These are phyloP conservation scores for Podosphaera xanthii DNA, from an alignment of 2,329 filamentous ascomycete genomes.

Conservation along the genomic window DNA sequence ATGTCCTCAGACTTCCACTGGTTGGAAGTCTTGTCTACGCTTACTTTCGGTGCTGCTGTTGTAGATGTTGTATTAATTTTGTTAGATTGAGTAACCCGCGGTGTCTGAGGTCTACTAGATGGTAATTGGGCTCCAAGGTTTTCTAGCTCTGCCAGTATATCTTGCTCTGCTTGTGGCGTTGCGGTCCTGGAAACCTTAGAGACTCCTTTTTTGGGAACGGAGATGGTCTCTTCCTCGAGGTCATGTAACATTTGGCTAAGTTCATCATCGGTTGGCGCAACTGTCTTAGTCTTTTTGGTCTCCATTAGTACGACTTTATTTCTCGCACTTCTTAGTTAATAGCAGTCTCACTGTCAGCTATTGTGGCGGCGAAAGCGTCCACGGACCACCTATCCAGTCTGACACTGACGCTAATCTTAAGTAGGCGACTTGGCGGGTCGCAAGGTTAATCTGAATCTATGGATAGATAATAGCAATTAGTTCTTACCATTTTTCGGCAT, in stretches of 20 bases:
- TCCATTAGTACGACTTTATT: constrained; percentile 23
- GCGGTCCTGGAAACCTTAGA: constrained; percentile 16
- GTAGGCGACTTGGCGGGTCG: background rate
- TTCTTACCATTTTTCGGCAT: too few relatives aligned
- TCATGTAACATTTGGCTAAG: constrained; percentile 42
- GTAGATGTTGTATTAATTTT: constrained; percentile 29
- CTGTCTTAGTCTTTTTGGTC: constrained; percentile 33
- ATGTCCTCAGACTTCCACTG: constrained; percentile 59
- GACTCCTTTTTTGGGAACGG: constrained; percentile 20
- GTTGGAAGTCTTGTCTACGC: constrained; percentile 36
- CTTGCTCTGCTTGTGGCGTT: constrained; percentile 28
- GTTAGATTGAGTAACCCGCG: constrained; percentile 34
- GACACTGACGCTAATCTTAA: background rate
- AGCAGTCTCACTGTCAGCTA: too few relatives aligned
- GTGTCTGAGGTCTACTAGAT: constrained; percentile 56
- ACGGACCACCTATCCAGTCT: background rate
- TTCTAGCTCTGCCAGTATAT: constrained; percentile 74
- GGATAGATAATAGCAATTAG: too few relatives aligned
- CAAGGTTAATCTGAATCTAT: too few relatives aligned
- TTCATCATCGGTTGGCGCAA: constrained; percentile 32
- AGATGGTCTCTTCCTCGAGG: constrained; percentile 27
- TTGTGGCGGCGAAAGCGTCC: too few relatives aligned
- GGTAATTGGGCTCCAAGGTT: constrained; percentile 44
- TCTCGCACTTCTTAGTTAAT: background rate
- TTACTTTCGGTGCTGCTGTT: constrained; percentile 28